Base-by-base conservation (phyloP, 2,329 filamentous ascomycete genomes). In the Cercospora sp. region DNA sequence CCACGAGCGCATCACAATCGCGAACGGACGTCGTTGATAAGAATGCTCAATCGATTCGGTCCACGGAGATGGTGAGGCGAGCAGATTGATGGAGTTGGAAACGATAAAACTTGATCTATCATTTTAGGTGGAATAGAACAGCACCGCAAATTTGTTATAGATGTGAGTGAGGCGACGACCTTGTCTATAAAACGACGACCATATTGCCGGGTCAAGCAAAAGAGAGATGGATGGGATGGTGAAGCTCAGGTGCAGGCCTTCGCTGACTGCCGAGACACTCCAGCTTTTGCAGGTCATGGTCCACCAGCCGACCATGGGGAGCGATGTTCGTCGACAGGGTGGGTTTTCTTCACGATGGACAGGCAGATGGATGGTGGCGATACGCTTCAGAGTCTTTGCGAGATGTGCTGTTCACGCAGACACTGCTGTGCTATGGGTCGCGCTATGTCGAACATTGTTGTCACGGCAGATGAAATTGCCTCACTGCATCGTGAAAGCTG, bases 201-300 rank as follows among this genome's bases (percentile, higher is more conserved):
- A 59, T 59, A 59, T 37, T 59, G 30, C 55, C 55, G 55, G 55
- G 55, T 34, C 55, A 18, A 21, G 55, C 26, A 21, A 6, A 30
- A 34, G 55, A 32, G 53, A 53, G 13, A 37, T 37, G 32, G 55
- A n/a, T 40, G 37, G 37, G 58, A 34, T 37, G 13, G 59, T 63
- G 61, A 34, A 49, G 43, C n/a, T 32, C 61, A 63, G 61, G 43
- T 37, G 43, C 61, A 63, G 61, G 61, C 61, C 61, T 63, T 59
- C 32, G 55, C 49, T 53, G 49, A 34, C 61, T 63, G 61, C 61
- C 61, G 61, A 63, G 61, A 63, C 61, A 63, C 43, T 55, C 61
- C 61, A 63, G 28, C 43, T 34, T 63, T 53, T 63, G 49, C 61
- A 63, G 61, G 61, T 63, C 61, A 63, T 63, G 61, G 61, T 63